These are phyloP conservation scores for Ogataea trehalophila DNA, from an alignment of 805 yeast genomes.

Conservation along the genomic window DNA sequence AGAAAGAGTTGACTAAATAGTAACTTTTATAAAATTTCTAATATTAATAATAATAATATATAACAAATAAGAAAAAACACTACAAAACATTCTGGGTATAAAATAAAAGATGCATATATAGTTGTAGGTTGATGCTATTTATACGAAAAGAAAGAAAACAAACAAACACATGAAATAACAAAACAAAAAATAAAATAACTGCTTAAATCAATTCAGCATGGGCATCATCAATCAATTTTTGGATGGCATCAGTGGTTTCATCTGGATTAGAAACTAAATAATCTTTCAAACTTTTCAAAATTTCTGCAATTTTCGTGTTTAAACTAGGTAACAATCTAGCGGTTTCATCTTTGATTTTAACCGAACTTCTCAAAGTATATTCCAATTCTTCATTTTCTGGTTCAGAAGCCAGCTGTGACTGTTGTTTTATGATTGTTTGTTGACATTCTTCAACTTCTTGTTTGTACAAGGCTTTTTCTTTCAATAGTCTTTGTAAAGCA, in stretches of 20 bases:
- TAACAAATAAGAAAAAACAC: too few species aligned
- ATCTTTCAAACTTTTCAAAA: slow-evolving; percentile 20
- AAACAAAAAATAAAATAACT: not conserved
- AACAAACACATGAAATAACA: not conserved
- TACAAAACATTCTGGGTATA: not conserved
- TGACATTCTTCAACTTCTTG: slow-evolving; percentile 42
- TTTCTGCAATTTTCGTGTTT: slow-evolving; percentile 18
- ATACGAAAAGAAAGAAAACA: too few species aligned
- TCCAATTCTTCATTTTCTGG: slow-evolving; percentile 21
- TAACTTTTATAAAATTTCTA: not conserved
- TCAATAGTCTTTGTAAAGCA: slow-evolving; percentile 64
- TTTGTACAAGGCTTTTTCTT: slow-evolving; percentile 61
- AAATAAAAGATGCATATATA: not conserved
- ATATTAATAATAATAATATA: not conserved
- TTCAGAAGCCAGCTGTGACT: slow-evolving; percentile 9
- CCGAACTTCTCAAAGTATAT: slow-evolving; percentile 23
- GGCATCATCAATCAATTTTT: slow-evolving; percentile 20
- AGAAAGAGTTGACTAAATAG: too few species aligned
- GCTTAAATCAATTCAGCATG: slow-evolving; percentile 9
- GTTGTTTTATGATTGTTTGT: slow-evolving; percentile 7
- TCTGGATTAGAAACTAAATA: slow-evolving; percentile 15
- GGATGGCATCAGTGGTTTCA: slow-evolving; percentile 17
- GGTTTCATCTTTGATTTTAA: slow-evolving; percentile 26
- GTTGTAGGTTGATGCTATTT: too few species aligned
- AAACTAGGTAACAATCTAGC: slow-evolving; percentile 25